These are phyloP conservation scores for Russula earlei DNA, from an alignment of 768 basidiomycete genomes.

Conservation along the genomic window DNA sequence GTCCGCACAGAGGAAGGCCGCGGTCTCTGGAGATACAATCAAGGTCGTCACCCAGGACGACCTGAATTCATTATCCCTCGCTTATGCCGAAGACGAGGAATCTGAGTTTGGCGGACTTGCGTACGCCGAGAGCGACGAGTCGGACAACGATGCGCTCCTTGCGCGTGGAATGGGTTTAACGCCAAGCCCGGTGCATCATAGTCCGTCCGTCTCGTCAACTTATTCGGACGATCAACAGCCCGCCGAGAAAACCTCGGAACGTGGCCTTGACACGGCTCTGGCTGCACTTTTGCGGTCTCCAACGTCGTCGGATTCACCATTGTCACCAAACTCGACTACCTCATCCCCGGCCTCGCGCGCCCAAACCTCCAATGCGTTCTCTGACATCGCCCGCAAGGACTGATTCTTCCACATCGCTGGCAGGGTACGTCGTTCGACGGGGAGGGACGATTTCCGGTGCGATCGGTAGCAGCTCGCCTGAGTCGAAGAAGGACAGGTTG, in stretches of 20 bases:
- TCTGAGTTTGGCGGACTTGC: constrained; percentile 29
- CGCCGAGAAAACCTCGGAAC: background rate
- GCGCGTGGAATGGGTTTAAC: constrained; percentile 19
- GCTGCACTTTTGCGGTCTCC: constrained; percentile 34
- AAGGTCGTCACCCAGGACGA: constrained; percentile 12
- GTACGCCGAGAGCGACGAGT: constrained; percentile 26
- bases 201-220: constrained; percentile 24
- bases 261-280: constrained; percentile 37
- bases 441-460: constrained; percentile 25
- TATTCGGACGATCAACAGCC: constrained; percentile 20
- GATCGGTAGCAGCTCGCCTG: constrained; percentile 21
- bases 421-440: constrained; percentile 18
- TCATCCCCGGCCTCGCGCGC: constrained; percentile 29
- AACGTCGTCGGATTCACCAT: constrained; percentile 24
- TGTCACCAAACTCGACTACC: constrained; percentile 26
- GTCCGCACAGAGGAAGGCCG: constrained; percentile 30
- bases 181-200: constrained; percentile 20
- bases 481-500: constrained; percentile 24
- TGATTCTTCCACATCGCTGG: constrained; percentile 23
- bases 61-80: background rate
- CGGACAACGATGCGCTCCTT: constrained; percentile 22
- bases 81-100: constrained; percentile 15
- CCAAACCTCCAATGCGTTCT: constrained; percentile 47
- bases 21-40: constrained; percentile 3
- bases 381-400: constrained; percentile 40